Base-by-base conservation (phyloP, 805 yeast species). In the Metschnikowia cerradonensis region DNA sequence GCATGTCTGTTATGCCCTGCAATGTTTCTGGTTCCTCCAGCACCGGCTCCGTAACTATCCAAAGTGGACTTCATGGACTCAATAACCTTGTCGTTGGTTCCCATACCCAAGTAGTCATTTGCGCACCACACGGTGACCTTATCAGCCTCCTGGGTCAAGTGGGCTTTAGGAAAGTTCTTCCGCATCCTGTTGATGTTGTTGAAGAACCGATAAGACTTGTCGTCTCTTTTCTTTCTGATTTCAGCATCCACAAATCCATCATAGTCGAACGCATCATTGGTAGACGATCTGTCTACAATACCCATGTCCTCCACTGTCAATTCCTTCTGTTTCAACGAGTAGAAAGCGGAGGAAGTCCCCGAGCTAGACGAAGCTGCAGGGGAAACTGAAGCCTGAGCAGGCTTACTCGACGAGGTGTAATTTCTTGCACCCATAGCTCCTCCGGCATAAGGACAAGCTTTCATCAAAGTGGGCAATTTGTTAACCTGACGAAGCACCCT, bases 61-160 rank as follows among this genome's bases (percentile, higher is more conserved):
- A 94, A 78, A 15, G 96, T 84, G 45, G 75, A 67, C 60, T 86
- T 85, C 92, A 92, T 94, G 50, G 82, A 83, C 15, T 80, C 72
- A 52, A 90, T 72, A 41, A 92, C 92, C 55, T 78, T 73, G 55
- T 78, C 79, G 67, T 92, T 88, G 63, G 82, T 83, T 47, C 97
- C 92, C 94, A 94, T 88, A 11, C 98, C 97, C 54, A 94, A 77
- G 68, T 94, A 94, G 70, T 94, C 99, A 68, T 94, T 94, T 39
- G 99, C 91, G 66, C 99, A 94, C 99, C 99, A 94, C 52, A 94
- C 99, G 47, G 96, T 90, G 52, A 94, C 99, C 65, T 88, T 88
- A 62, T 90, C 96, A 14, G 75, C 75, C 63, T 85, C 89, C 35
- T 65, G 54, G 51, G 84, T 78, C 58, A 94, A 81, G 66, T 94